phyloP scores from a whole-genome alignment of 2,329 filamentous ascomycete species.

The Pseudogymnoascus sp. region DNA sequence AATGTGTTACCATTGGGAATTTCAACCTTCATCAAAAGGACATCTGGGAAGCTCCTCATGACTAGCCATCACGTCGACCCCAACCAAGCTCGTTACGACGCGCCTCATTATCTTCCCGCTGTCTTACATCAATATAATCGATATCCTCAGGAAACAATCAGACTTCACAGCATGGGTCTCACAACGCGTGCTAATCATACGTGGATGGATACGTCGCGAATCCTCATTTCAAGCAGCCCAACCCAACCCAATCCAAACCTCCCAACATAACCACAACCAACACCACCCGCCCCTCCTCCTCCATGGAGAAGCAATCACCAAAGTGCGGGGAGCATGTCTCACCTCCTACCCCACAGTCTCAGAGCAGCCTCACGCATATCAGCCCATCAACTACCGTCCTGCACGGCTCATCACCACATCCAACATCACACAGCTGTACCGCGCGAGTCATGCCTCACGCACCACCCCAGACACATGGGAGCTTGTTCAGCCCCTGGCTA shows the following conservation, averaged over 20 bases:
- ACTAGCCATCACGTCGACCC: not conserved
- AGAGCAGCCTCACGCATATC: not conserved
- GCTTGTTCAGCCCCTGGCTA: not conserved
- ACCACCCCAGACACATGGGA: not conserved
- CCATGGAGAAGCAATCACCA: not conserved
- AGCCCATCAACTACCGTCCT: not conserved
- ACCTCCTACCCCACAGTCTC: not conserved
- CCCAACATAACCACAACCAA: not conserved
- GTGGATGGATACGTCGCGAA: not conserved
- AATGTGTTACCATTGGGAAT: not conserved
- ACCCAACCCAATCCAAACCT: not conserved
- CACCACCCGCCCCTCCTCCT: not conserved
- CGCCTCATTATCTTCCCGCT: not conserved
- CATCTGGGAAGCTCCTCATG: not conserved
- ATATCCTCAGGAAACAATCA: not conserved
- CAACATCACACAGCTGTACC: not conserved
- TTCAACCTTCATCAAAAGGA: not conserved
- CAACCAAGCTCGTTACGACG: not conserved
- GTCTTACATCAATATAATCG: not conserved
- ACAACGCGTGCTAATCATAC: not conserved
- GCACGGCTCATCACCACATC: not conserved
- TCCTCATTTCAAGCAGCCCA: not conserved
- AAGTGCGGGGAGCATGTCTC: not conserved
- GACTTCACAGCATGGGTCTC: not conserved
- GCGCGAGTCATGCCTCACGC: not conserved